Evolutionary conservation across 495 filamentous ascomycete species (phyloP).

Genomic region (Tuber magnatum): DNA sequence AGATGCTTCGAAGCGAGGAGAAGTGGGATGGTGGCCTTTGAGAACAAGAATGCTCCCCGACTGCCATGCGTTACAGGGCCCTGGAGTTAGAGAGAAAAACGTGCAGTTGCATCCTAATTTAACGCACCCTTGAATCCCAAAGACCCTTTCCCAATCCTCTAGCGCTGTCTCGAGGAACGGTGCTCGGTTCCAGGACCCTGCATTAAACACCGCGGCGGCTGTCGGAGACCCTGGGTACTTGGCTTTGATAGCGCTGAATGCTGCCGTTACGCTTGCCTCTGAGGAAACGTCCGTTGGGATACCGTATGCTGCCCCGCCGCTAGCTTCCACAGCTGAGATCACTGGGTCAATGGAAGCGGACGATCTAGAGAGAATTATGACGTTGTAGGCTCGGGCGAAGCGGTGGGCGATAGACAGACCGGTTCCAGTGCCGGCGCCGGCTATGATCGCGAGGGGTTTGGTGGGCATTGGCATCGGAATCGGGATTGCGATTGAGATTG

Average conservation of each 20-base stretch:
- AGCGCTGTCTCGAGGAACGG: constrained; percentile 69
- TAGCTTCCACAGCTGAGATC: constrained; percentile 64
- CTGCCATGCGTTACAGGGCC: constrained; percentile 43
- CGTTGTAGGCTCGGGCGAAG: constrained; percentile 66
- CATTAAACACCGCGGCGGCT: constrained; percentile 79
- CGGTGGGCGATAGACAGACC: constrained; percentile 56
- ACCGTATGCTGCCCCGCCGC: constrained; percentile 66
- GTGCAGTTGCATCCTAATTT: not conserved
- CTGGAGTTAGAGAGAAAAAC: not conserved
- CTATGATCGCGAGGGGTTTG: constrained; percentile 60
- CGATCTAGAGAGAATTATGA: constrained; percentile 66
- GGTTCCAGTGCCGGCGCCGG: constrained; percentile 67
- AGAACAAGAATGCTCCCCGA: constrained; percentile 70
- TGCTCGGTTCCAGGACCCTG: constrained; percentile 63
- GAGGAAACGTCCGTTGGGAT: constrained; percentile 67
- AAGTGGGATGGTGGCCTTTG: constrained; percentile 63
- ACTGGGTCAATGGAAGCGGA: constrained; percentile 58
- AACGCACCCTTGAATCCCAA: constrained; percentile 57
- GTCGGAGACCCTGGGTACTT: constrained; percentile 51
- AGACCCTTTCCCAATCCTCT: constrained; percentile 56
- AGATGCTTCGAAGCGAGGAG: constrained; percentile 53
- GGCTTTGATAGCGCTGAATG: constrained; percentile 61
- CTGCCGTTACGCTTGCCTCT: constrained; percentile 53
- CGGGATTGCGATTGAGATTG: not conserved
- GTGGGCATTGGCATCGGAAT: constrained; percentile 40